A percentile compares a stretch with the other conserved stretches of the same genome.
phyloP scores from a whole-genome alignment of 2,329 filamentous ascomycete genomes.

The Anisogramma anomala region DNA sequence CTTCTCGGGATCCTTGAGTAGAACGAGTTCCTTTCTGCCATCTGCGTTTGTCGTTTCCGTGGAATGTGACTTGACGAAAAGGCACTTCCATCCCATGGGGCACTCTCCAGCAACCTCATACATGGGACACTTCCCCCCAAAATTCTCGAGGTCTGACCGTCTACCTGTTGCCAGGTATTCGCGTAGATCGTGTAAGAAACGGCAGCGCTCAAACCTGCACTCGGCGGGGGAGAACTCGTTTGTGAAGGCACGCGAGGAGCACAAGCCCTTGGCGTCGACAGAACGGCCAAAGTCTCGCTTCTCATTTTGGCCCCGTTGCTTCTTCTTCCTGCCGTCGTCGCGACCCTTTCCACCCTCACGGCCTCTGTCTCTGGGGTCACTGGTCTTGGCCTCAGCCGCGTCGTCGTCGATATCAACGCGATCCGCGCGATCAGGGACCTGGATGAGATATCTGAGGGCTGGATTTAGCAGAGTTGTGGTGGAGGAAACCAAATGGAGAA shows the following conservation, averaged over 20 bases:
- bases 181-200: slow-evolving; percentile 70
- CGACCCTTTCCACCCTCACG: slow-evolving; percentile 14
- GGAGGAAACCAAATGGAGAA: slow-evolving; percentile 10
- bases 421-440: slow-evolving; percentile 21
- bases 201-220: slow-evolving; percentile 73
- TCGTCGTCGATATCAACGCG: slow-evolving; percentile 32
- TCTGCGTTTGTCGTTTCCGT: slow-evolving; percentile 66
- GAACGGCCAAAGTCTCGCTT: slow-evolving; percentile 71
- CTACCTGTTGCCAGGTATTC: slow-evolving; percentile 76
- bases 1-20: slow-evolving; percentile 38
- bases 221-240: slow-evolving; percentile 71
- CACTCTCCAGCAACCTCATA: slow-evolving; percentile 69
- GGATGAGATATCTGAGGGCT: slow-evolving; percentile 32
- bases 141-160: slow-evolving; percentile 64
- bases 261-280: slow-evolving; percentile 65
- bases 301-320: slow-evolving; percentile 68
- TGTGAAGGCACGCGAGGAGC: slow-evolving; percentile 57
- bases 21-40: slow-evolving; percentile 69
- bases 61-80: slow-evolving; percentile 80
- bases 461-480: slow-evolving; percentile 9
- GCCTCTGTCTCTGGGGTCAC: slow-evolving; percentile 18
- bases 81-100: slow-evolving; percentile 83
- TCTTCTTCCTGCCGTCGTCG: slow-evolving; percentile 27
- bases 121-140: slow-evolving; percentile 69
- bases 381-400: slow-evolving; percentile 34